phyloP scores from a whole-genome alignment of 306 rosid species.

The Biancaea sappan region DNA sequence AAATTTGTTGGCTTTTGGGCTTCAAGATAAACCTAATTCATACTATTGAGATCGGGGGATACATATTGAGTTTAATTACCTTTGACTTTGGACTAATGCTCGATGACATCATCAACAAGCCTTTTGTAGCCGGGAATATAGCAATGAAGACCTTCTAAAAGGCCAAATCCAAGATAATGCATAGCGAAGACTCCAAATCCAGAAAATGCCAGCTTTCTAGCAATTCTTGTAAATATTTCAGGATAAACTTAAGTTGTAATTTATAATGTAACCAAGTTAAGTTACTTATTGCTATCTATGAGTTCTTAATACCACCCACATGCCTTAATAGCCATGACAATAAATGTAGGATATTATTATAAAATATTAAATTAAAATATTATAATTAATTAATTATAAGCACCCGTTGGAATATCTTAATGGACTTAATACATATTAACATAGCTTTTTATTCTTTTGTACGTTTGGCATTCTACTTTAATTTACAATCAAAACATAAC shows the following conservation, averaged over 20 bases:
- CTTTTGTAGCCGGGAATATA: conserved; percentile 66
- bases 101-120: conserved; percentile 81
- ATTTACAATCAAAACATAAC: no score
- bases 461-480: no score
- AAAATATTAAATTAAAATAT: no score
- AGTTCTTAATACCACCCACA: conserved; percentile 40
- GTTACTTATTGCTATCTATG: conserved; percentile 9
- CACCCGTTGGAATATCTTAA: no score
- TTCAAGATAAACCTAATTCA: background rate
- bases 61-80: conserved; percentile 42
- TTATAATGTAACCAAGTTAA: background rate
- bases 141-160: conserved; percentile 92
- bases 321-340: conserved; percentile 97
- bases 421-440: no score
- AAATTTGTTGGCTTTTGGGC: background rate
- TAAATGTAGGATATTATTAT: no score
- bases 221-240: conserved; percentile 64
- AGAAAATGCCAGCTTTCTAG: conserved; percentile 70
- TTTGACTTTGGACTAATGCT: conserved; percentile 76
- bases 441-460: no score
- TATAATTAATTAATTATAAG: no score
- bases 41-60: background rate
- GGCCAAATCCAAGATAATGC: conserved; percentile 98
- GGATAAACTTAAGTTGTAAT: conserved; percentile 17
- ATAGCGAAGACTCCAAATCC: conserved; percentile 90